phyloP scores from a whole-genome alignment of 139 green algal genomes.

The Chlamydomonas asymmetrica region DNA sequence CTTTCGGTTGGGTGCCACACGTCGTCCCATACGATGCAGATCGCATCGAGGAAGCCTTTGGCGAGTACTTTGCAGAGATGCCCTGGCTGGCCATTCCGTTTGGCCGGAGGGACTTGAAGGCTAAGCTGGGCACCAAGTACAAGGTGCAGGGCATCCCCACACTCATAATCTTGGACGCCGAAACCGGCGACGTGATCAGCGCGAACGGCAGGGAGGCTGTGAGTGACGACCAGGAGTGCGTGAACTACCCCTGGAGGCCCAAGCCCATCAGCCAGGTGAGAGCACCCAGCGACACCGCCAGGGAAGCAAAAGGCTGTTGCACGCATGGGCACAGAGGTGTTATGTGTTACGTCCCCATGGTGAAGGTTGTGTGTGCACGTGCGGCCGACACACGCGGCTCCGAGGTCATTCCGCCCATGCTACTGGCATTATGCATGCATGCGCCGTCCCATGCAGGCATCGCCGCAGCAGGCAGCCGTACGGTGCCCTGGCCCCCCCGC shows the following conservation, averaged over 20 bases:
- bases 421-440: no score
- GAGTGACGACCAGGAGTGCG: conserved; percentile 4
- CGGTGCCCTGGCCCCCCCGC: no score
- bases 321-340: no score
- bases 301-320: no score
- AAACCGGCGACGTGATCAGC: conserved; percentile 15
- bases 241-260: conserved; percentile 21
- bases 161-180: conserved; percentile 19
- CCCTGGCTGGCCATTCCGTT: conserved; percentile 25
- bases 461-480: no score
- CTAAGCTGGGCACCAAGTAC: conserved; percentile 13
- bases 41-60: conserved; percentile 17
- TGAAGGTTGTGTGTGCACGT: no score
- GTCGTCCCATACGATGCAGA: conserved; percentile 5
- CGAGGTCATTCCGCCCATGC: no score
- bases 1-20: neutral
- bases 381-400: no score
- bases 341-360: no score
- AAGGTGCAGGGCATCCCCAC: conserved; percentile 34
- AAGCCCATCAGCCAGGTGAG: conserved; percentile 15
- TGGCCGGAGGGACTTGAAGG: neutral
- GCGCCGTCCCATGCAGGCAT: no score
- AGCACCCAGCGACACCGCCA: no score
- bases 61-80: conserved; percentile 28
- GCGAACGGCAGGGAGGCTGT: conserved; percentile 5